Base-by-base conservation (phyloP, 2,329 filamentous ascomycete genomes). In the Exophiala calicioides region DNA sequence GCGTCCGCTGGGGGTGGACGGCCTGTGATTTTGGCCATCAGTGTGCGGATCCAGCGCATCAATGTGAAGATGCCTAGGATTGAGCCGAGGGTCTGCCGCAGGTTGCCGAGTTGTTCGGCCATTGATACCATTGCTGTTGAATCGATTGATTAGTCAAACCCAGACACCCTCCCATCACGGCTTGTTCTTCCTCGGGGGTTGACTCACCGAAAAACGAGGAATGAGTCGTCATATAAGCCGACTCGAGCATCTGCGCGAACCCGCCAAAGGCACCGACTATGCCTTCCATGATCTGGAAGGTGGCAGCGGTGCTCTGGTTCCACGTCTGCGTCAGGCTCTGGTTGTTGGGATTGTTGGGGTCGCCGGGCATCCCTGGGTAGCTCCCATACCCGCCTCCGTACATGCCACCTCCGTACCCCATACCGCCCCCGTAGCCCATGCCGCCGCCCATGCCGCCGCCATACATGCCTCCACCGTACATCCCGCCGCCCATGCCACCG, bases 161-260 rank as follows among this genome's bases (percentile, higher is more conserved):
- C 35, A 45, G n/a, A 26, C 56, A 60, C 44, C 56, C 40, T 36
- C 20, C 45, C 4, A 23, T 42, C 33, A 41, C 55, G 50, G 55
- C 30, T 43, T 38, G 20, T 9, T 16, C 12, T 2, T 34, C 2
- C 13, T 16, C 18, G 12, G 10, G 36, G 7, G 35, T 26, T 39
- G 8, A 70, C 85, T 62, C 79, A 95, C 90, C 90, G 63, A 97
- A 98, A 70, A 98, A 98, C 43, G 89, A 95, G 4, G 90, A 96
- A 69, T 98, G 93, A 0, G 93, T 98, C 21, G 94, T 93, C 94
- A 98, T 98, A 62, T 96, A 98, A 8, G 93, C 97, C 74, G 93
- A 97, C 72, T 98, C 93, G 20, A 98, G 78, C 93, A 98, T 98
- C 74, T 98, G 93, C 9, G 94, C 89, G 65, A 98, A 97, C 0